Evolutionary conservation across 2,329 filamentous ascomycete species (phyloP).

Genomic region (Pseudogymnoascus sp.): DNA sequence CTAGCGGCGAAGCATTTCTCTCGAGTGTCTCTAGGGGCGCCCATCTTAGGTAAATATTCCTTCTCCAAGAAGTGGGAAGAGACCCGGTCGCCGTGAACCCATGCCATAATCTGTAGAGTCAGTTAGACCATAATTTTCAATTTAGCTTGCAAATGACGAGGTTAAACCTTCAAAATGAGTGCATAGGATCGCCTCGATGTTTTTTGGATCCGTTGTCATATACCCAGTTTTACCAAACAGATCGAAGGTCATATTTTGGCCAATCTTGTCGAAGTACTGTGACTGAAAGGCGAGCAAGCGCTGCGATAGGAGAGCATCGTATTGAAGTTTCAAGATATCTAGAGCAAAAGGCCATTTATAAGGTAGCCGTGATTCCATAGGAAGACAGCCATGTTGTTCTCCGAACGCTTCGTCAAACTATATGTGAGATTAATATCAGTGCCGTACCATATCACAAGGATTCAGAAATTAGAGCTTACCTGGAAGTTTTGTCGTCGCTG

Average conservation of each 20-base stretch:
- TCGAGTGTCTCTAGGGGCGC: neutral
- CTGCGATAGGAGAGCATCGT: neutral
- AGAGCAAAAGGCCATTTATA: slow-evolving; percentile 8
- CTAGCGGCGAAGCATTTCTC: neutral
- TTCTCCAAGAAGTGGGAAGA: neutral
- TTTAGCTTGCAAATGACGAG: neutral
- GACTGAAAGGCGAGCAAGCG: slow-evolving; percentile 6
- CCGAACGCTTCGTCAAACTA: neutral
- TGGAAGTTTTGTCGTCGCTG: neutral
- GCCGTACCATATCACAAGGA: neutral
- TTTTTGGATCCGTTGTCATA: neutral
- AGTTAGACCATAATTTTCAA: neutral
- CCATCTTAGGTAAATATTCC: neutral
- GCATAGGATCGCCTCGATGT: neutral
- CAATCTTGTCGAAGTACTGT: slow-evolving; percentile 7
- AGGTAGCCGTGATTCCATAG: slow-evolving; percentile 6
- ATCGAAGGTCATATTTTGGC: slow-evolving; percentile 7
- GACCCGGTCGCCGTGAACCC: neutral
- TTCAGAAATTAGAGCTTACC: neutral
- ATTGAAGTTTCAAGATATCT: slow-evolving; percentile 5
- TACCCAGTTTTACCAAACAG: neutral
- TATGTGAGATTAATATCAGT: neutral
- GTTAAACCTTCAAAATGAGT: neutral
- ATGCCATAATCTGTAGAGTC: neutral
- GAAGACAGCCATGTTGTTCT: slow-evolving; percentile 12